Conservation (phyloP, 2,329 filamentous ascomycete species). For the Colletotrichum sp. region DNA sequence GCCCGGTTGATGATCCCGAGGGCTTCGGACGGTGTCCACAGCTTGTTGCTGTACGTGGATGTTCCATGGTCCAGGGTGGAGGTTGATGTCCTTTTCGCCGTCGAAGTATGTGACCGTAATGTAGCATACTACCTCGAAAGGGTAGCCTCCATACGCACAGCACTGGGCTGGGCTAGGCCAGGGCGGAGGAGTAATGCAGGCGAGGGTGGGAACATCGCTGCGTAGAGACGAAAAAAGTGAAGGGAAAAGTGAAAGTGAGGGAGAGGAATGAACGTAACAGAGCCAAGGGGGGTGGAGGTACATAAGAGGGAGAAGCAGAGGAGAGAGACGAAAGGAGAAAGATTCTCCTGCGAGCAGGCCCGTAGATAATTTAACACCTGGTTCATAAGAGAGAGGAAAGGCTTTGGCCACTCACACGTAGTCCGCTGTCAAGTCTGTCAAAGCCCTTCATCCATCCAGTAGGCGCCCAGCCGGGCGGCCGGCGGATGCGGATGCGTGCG, state of each 20-base stretch:
- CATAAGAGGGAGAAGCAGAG: background rate
- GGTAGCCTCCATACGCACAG: background rate
- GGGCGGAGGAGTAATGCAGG: background rate
- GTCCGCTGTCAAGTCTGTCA: constrained; percentile 2
- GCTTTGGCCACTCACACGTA: constrained; percentile 1
- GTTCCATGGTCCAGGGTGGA: background rate
- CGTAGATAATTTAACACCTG: constrained; percentile 12
- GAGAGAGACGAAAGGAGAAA: background rate
- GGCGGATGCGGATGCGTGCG: constrained; percentile 15
- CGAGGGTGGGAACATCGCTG: background rate
- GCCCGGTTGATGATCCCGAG: background rate
- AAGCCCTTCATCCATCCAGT: background rate
- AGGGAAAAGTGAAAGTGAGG: background rate
- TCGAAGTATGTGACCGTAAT: background rate
- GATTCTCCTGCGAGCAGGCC: background rate
- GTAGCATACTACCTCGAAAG: background rate
- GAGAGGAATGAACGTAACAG: background rate
- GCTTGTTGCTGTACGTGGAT: background rate
- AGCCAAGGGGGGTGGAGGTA: background rate
- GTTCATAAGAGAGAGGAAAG: constrained; percentile 5
- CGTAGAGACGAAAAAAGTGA: background rate
- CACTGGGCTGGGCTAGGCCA: background rate
- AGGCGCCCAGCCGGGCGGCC: constrained; percentile 10
- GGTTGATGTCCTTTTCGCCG: background rate
- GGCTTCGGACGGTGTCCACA: background rate